Conservation (phyloP, 2,329 filamentous ascomycete genomes). For the Cordyceps tenuipes region DNA sequence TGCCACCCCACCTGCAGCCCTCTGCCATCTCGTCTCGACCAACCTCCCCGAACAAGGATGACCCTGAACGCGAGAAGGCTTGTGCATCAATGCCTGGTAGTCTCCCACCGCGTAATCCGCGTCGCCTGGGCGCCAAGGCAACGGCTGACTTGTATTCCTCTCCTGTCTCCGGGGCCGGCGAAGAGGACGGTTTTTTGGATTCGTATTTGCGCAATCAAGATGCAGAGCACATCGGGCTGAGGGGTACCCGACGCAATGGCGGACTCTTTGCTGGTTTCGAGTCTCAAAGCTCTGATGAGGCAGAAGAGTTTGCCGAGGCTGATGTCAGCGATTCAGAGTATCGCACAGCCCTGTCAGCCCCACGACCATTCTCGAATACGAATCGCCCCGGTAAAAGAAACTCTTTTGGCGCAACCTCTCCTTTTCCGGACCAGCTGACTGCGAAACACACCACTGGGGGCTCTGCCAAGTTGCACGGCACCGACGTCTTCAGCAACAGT, state of each 20-base stretch:
- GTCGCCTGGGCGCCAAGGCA: conserved; percentile 41
- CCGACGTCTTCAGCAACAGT: conserved; percentile 39
- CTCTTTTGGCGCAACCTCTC: conserved; percentile 29
- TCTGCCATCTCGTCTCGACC: conserved; percentile 61
- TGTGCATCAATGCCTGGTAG: conserved; percentile 46
- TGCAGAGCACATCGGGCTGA: conserved; percentile 47
- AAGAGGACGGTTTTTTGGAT: conserved; percentile 43
- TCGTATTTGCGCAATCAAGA: conserved; percentile 73
- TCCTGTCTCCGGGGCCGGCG: conserved; percentile 30
- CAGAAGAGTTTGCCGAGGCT: conserved; percentile 51
- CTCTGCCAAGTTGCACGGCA: conserved; percentile 27
- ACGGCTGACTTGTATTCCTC: conserved; percentile 32
- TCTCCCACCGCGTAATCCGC: conserved; percentile 52
- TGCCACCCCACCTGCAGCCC: conserved; percentile 72
- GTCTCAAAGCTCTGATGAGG: conserved; percentile 58
- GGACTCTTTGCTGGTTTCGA: conserved; percentile 86
- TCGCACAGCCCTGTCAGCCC: conserved; percentile 56
- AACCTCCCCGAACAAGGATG: conserved; percentile 38
- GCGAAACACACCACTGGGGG: conserved; percentile 20
- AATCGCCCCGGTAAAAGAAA: conserved; percentile 34
- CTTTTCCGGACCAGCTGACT: conserved; percentile 36
- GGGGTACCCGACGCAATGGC: conserved; percentile 66
- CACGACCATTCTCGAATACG: conserved; percentile 39
- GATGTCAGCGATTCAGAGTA: conserved; percentile 61
- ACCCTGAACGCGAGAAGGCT: conserved; percentile 26